A percentile compares a stretch with the other conserved stretches of the same genome.
These are phyloP conservation scores for Azolla pinnata DNA, from an alignment of 75 land plant genomes.

Conservation along the genomic window DNA sequence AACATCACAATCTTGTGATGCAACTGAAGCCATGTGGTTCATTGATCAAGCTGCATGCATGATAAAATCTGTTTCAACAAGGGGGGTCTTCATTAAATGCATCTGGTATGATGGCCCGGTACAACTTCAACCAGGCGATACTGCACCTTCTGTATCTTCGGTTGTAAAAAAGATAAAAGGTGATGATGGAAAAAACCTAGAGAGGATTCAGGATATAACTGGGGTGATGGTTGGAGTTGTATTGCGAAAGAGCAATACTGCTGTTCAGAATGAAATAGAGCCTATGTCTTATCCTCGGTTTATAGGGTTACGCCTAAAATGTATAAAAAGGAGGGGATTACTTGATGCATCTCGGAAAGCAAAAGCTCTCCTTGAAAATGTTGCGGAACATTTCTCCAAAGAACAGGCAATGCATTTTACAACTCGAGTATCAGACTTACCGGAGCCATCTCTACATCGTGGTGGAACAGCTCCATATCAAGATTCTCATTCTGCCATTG, in stretches of 20 bases:
- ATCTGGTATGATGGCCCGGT: constrained; percentile 29
- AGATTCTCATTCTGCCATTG: neutral
- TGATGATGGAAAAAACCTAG: constrained; percentile 28
- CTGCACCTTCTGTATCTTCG: constrained; percentile 17
- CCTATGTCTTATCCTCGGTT: neutral
- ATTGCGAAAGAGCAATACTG: constrained; percentile 7
- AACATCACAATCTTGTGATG: constrained; percentile 6
- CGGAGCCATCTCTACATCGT: neutral
- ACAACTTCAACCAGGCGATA: constrained; percentile 9
- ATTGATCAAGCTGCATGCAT: constrained; percentile 15
- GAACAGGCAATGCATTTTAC: constrained; percentile 8
- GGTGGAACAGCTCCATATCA: neutral
- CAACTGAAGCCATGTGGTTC: constrained; percentile 22
- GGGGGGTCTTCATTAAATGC: constrained; percentile 24
- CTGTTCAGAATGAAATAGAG: constrained; percentile 1
- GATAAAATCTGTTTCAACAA: constrained; percentile 15
- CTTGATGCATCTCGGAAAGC: constrained; percentile 19
- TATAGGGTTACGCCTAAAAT: constrained; percentile 25
- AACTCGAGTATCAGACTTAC: neutral
- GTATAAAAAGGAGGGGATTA: constrained; percentile 21
- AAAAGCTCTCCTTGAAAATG: constrained; percentile 16
- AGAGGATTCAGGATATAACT: constrained; percentile 26
- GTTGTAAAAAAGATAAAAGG: constrained; percentile 30
- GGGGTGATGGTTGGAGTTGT: constrained; percentile 24
- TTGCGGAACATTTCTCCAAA: constrained; percentile 12